A percentile compares a stretch with the other conserved stretches of the same genome.
Conservation (phyloP, 257 asterid species). For the Capsicum pubescens region DNA sequence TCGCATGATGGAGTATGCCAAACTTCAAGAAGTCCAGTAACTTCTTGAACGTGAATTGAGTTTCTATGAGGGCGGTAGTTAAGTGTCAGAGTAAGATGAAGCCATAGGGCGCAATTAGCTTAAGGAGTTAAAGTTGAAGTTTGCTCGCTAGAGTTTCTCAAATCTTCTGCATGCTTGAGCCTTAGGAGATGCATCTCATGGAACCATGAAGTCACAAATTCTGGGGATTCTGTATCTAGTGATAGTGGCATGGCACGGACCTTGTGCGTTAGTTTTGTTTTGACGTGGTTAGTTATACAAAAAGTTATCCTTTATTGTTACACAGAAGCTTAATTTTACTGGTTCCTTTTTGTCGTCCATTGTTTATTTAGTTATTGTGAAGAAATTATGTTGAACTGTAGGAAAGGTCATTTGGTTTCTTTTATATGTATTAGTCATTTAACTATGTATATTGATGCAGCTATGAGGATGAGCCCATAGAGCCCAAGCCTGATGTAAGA, state of each 20-base stretch:
- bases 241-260: too few species aligned
- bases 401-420: not conserved
- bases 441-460: constrained; percentile 38
- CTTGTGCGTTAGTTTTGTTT: too few species aligned
- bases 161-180: not conserved
- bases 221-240: too few species aligned
- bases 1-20: not conserved
- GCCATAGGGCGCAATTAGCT: not conserved
- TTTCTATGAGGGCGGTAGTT: not conserved
- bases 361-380: not conserved
- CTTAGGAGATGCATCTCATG: too few species aligned
- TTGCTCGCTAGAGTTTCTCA: not conserved
- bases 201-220: too few species aligned
- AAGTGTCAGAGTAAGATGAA: not conserved
- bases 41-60: not conserved
- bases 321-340: not conserved
- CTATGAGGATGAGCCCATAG: constrained; percentile 84
- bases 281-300: not conserved
- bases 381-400: not conserved
- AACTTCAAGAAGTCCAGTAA: not conserved
- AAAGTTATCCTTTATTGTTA: not conserved
- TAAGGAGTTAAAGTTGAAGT: not conserved
- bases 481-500: constrained; percentile 79
- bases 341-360: not conserved
- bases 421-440: not conserved